Evolutionary conservation across 2,329 filamentous ascomycete genomes (phyloP).

Genomic region (Immersiporthe knoxdaviesiana): DNA sequence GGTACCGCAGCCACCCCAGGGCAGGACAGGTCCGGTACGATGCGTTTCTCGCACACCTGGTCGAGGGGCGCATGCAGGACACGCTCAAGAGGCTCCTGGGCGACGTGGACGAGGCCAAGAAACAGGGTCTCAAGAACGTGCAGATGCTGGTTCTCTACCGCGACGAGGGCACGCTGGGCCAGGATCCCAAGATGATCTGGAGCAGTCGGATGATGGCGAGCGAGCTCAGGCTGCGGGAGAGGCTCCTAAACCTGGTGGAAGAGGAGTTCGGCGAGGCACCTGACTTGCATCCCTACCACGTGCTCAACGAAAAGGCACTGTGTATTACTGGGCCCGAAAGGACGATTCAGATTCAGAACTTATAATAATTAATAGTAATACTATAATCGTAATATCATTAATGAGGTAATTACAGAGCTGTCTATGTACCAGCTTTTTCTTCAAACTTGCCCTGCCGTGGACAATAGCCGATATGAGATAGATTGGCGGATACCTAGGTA

Average conservation of each 20-base stretch:
- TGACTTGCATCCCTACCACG: conserved; percentile 8
- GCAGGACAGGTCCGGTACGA: conserved; percentile 10
- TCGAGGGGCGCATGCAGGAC: conserved; percentile 17
- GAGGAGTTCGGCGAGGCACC: conserved; percentile 10
- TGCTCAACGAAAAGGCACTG: conserved; percentile 13
- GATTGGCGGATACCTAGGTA: too few species aligned
- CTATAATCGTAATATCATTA: background rate
- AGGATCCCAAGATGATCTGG: conserved; percentile 15
- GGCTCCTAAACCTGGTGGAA: conserved; percentile 11
- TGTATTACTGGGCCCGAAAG: conserved; percentile 4
- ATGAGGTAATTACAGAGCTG: background rate
- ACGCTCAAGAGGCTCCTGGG: conserved; percentile 10
- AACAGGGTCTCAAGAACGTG: background rate
- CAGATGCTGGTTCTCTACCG: conserved; percentile 11
- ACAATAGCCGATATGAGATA: too few species aligned
- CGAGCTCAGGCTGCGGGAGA: conserved; percentile 7
- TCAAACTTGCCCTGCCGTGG: background rate
- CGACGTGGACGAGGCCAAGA: conserved; percentile 9
- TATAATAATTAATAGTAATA: conserved; percentile 5
- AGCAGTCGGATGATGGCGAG: background rate
- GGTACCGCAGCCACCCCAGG: background rate
- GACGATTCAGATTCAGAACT: background rate
- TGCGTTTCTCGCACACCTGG: conserved; percentile 13
- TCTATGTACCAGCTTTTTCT: background rate
- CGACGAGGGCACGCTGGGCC: conserved; percentile 13